phyloP scores from a whole-genome alignment of 192 early-diverging fungal genomes.

The Pilaira anomala region DNA sequence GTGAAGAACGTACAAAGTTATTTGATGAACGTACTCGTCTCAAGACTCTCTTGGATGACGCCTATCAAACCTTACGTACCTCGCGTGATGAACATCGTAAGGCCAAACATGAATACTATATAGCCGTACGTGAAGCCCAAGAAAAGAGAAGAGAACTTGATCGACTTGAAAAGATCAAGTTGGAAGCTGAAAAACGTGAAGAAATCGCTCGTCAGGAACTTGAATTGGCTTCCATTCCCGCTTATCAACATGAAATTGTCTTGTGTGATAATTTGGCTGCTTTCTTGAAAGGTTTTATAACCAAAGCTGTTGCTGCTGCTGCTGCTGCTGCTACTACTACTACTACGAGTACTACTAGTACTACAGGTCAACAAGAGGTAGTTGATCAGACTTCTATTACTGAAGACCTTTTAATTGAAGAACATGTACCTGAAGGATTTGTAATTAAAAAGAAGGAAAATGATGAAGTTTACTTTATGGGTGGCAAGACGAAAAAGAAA shows the following conservation, averaged over 20 bases:
- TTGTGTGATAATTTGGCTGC: constrained; percentile 77
- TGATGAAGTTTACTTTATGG: constrained; percentile 79
- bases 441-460: constrained; percentile 74
- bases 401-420: no score
- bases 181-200: constrained; percentile 65
- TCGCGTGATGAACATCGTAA: constrained; percentile 68
- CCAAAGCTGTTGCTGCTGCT: constrained; percentile 3
- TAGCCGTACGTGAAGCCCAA: constrained; percentile 64
- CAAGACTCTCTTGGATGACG: constrained; percentile 66
- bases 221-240: constrained; percentile 84
- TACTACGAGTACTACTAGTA: constrained; percentile 53
- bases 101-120: constrained; percentile 70
- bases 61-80: constrained; percentile 61
- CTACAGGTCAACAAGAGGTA: constrained; percentile 21
- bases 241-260: constrained; percentile 82
- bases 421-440: constrained; percentile 70
- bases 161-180: constrained; percentile 62
- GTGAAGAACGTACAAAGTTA: constrained; percentile 64
- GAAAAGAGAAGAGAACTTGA: constrained; percentile 62
- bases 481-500: constrained; percentile 57
- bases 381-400: not conserved
- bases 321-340: constrained; percentile 20
- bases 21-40: constrained; percentile 67
- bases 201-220: constrained; percentile 69
- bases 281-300: constrained; percentile 55